Evolutionary conservation across 139 green algal species (phyloP).

Genomic region (Eudorina sp.): DNA sequence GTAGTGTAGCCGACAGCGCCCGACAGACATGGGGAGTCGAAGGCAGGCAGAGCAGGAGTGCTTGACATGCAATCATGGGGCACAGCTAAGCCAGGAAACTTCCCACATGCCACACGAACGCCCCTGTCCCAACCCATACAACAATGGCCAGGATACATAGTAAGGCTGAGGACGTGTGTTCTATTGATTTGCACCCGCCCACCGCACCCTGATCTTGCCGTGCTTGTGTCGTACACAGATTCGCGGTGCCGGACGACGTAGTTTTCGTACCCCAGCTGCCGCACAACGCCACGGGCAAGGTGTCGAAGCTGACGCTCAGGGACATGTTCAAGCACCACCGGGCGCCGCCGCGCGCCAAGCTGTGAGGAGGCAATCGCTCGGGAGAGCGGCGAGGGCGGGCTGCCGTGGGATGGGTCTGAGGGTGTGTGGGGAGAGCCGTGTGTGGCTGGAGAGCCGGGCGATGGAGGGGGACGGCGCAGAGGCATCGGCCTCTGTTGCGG

Average conservation of each 20-base stretch:
- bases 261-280: constrained; percentile 83
- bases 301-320: constrained; percentile 80
- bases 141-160: too few species aligned
- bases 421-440: background rate
- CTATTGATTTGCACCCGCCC: too few species aligned
- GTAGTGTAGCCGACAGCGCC: too few species aligned
- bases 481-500: background rate
- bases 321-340: constrained; percentile 68
- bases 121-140: too few species aligned
- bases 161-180: too few species aligned
- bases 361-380: constrained; percentile 6
- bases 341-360: constrained; percentile 8
- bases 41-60: too few species aligned
- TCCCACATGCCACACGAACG: too few species aligned
- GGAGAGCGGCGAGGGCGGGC: background rate
- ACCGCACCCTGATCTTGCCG: too few species aligned
- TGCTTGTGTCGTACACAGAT: background rate
- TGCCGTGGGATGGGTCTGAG: background rate
- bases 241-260: constrained; percentile 73
- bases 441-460: background rate
- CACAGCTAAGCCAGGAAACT: too few species aligned
- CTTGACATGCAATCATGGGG: too few species aligned
- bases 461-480: background rate
- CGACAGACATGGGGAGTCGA: too few species aligned
- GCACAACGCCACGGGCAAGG: constrained; percentile 85